These are phyloP conservation scores for Aspergillus ellipticus DNA, from an alignment of 495 filamentous ascomycete genomes.

Conservation along the genomic window DNA sequence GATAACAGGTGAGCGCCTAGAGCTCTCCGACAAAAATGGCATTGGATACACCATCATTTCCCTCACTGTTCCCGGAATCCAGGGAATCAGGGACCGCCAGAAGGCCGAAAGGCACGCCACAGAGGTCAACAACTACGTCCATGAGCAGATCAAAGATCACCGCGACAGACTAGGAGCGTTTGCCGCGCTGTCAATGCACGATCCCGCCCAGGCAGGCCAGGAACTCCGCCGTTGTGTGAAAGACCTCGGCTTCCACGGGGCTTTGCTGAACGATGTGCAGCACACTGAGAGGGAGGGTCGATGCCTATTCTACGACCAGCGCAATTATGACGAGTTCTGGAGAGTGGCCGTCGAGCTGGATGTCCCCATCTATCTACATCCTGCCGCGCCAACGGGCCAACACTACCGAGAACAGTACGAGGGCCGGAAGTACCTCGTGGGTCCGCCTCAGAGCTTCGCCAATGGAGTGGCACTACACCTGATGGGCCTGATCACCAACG, in stretches of 20 bases:
- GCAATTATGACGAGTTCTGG: conserved; percentile 50
- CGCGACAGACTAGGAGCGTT: conserved; percentile 45
- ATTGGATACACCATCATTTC: conserved; percentile 52
- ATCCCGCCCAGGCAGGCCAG: conserved; percentile 36
- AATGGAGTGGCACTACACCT: conserved; percentile 35
- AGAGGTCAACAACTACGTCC: conserved; percentile 47
- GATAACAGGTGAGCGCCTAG: conserved; percentile 39
- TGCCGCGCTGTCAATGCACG: conserved; percentile 39
- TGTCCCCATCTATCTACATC: conserved; percentile 56
- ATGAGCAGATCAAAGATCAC: conserved; percentile 33
- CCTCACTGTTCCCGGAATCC: conserved; percentile 43
- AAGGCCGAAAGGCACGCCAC: conserved; percentile 21
- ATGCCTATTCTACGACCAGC: conserved; percentile 34
- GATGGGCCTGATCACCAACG: conserved; percentile 39
- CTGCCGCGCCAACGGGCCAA: conserved; percentile 27
- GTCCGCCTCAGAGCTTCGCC: conserved; percentile 33
- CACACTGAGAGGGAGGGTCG: conserved; percentile 10
- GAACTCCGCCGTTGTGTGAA: conserved; percentile 48
- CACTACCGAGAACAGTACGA: conserved; percentile 18
- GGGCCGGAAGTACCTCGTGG: conserved; percentile 23
- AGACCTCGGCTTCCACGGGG: conserved; percentile 47
- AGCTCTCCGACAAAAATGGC: conserved; percentile 44
- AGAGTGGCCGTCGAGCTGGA: conserved; percentile 40
- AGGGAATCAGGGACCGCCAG: conserved; percentile 34
- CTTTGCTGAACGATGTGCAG: conserved; percentile 48